These are phyloP conservation scores for Pyrus communis DNA, from an alignment of 306 rosid species.

Conservation along the genomic window DNA sequence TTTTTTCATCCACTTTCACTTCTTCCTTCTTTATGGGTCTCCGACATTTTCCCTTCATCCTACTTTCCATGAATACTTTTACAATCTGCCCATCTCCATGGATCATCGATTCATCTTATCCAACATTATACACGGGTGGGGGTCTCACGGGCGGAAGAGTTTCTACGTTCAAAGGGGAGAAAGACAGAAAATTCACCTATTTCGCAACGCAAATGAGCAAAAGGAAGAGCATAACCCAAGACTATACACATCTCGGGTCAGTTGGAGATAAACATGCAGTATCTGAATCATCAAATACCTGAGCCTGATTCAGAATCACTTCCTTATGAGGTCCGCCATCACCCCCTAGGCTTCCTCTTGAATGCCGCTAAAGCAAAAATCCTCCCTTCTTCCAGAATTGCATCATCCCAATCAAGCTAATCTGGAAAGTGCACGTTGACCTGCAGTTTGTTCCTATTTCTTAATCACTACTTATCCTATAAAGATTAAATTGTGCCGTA, in stretches of 20 bases:
- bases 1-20: neutral
- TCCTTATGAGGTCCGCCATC: neutral
- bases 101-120: constrained; percentile 9
- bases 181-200: constrained; percentile 1
- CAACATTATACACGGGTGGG: neutral
- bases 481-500: constrained; percentile 54
- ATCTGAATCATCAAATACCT: neutral
- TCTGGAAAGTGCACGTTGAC: neutral
- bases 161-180: constrained; percentile 2
- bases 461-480: constrained; percentile 12
- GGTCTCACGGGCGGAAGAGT: neutral
- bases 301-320: neutral
- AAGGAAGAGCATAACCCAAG: constrained; percentile 12
- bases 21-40: neutral
- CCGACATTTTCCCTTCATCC: neutral
- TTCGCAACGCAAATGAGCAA: constrained; percentile 2
- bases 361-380: neutral
- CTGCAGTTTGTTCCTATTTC: constrained; percentile 12
- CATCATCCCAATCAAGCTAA: neutral
- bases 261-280: neutral
- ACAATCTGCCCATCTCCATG: neutral
- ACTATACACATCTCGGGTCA: constrained; percentile 4
- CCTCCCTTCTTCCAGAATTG: neutral
- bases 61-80: neutral
- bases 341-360: neutral